These are phyloP conservation scores for Rauvolfia tetraphylla DNA, from an alignment of 257 asterid genomes.

Conservation along the genomic window DNA sequence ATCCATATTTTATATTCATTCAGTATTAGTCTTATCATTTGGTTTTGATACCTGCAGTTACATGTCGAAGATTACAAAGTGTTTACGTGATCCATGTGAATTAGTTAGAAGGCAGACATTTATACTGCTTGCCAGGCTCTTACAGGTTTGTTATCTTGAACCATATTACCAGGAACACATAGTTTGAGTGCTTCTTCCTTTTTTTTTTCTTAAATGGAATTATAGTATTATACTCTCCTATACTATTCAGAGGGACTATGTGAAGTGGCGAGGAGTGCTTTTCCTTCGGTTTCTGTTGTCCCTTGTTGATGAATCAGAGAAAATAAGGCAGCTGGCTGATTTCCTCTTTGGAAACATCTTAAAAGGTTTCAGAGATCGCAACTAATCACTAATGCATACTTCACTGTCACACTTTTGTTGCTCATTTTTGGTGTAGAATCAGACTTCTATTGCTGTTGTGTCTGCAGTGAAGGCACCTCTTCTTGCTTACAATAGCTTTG, in stretches of 20 bases:
- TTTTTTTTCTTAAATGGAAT: background rate
- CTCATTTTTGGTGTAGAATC: constrained; percentile 4
- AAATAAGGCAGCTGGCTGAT: constrained; percentile 78
- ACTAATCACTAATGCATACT: constrained; percentile 12
- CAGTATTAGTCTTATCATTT: background rate
- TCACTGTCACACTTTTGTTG: background rate
- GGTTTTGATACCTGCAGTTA: constrained; percentile 41
- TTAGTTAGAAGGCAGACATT: constrained; percentile 91
- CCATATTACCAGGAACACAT: constrained; percentile 8
- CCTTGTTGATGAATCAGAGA: constrained; percentile 86
- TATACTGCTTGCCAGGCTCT: constrained; percentile 76
- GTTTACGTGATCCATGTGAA: constrained; percentile 90
- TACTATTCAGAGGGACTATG: constrained; percentile 75
- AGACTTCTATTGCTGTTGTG: constrained; percentile 1
- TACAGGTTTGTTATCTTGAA: constrained; percentile 52
- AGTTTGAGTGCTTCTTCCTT: background rate
- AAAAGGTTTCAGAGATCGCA: constrained; percentile 48
- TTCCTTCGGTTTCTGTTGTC: constrained; percentile 81
- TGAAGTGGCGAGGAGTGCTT: constrained; percentile 94
- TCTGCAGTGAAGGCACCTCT: constrained; percentile 93
- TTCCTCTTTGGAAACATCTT: constrained; percentile 85
- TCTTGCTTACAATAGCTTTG: constrained; percentile 93
- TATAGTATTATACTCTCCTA: constrained; percentile 16
- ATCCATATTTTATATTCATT: background rate
- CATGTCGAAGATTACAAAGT: constrained; percentile 78